A percentile compares a stretch with the other conserved stretches of the same genome.
Evolutionary conservation across 2,329 filamentous ascomycete genomes (phyloP).

Genomic region (Teratosphaeria gauchensis): DNA sequence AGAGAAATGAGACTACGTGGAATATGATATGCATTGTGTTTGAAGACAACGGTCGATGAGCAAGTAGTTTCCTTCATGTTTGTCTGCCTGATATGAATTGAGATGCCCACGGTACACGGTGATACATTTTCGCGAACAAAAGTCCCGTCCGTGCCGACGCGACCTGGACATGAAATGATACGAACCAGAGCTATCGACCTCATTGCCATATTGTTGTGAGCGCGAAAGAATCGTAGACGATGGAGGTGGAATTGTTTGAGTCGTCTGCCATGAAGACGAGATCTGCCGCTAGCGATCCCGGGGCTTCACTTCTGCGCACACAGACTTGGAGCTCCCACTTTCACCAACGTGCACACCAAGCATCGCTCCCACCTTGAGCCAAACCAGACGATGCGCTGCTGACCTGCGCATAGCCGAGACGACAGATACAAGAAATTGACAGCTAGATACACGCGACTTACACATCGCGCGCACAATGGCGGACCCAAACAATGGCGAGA

Average conservation of each 20-base stretch:
- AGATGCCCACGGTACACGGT: background rate
- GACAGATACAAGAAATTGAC: background rate
- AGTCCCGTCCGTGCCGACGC: background rate
- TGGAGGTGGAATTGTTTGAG: background rate
- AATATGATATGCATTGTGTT: too few species aligned
- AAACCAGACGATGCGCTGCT: background rate
- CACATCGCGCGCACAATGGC: background rate
- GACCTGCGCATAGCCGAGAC: background rate
- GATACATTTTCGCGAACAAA: background rate
- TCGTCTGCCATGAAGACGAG: background rate
- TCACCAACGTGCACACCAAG: background rate
- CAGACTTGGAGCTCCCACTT: background rate
- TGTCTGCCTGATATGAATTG: too few species aligned
- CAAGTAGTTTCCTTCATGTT: too few species aligned
- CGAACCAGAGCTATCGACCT: background rate
- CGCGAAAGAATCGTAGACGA: background rate
- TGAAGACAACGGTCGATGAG: too few species aligned
- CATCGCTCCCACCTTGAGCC: background rate
- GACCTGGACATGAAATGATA: background rate
- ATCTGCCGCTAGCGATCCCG: background rate
- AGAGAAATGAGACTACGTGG: background rate
- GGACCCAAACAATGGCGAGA: background rate
- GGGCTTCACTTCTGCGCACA: background rate
- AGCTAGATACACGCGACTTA: background rate
- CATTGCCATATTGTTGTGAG: background rate